Base-by-base conservation (phyloP, 2,329 filamentous ascomycete genomes). In the Chaetomium sp. region DNA sequence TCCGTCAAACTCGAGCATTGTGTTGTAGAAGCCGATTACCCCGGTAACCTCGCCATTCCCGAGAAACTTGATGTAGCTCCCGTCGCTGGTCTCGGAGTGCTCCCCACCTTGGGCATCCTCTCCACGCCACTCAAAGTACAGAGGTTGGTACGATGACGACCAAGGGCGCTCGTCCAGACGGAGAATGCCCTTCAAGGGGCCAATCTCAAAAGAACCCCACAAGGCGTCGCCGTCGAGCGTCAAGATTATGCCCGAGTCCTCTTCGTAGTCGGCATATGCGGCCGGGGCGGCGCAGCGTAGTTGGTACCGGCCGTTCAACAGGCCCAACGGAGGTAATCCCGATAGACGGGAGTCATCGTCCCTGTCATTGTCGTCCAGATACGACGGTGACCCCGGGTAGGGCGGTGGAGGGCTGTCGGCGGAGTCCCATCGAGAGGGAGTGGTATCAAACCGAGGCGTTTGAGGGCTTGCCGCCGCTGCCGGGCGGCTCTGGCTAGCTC, bases 161-260 rank as follows among this genome's bases (percentile, higher is more conserved):
- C 67, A 72, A 0, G 78, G 79, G 2, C 76, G 75, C 19, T 76
- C 58, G 7, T 74, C 63, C 35, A 83, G 74, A 38, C 74, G 74
- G n/a, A 84, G 70, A 3, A 84, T 70, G 1, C 81, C 80, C 47
- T 73, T 64, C 45, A 81, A 74, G 8, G 78, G 62, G 0, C 78
- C 79, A 4, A 82, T 73, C 51, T 79, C 74, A 67, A 84, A 84
- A 0, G 67, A 71, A 0, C 78, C 81, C 82, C 82, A 85, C 8
- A 83, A 69, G 16, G 67, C 75, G 5, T 70, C 72, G 13, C 77
- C 77, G 19, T 72, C 73, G 1, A 81, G 74, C 1, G 78, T 79
- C 19, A 81, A 71, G 49, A 78, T 72, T 10, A 81, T 69, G 1
- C 68, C 68, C 25, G 78, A 73, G 27, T 77, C 72, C 2, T 49